Evolutionary conservation across 352 stramenopile genomes (phyloP), one percentile per base, ranked within the genome.

Genomic region (Phytophthora litchii): DNA sequence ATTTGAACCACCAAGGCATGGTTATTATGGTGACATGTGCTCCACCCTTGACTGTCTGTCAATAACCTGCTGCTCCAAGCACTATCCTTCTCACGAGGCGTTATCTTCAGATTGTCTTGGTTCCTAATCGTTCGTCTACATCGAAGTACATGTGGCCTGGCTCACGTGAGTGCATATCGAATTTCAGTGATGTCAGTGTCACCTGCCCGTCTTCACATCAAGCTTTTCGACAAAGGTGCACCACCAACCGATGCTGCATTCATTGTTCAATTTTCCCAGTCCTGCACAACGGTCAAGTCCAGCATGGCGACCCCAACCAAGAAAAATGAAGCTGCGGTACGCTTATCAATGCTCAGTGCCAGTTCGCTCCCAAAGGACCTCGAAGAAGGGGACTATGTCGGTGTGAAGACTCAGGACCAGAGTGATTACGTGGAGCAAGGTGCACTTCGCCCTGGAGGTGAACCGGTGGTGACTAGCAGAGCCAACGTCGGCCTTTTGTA

Each of bases 381-480:
- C 14, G 53, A 70, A 40, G 61, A 67, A 40, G 61, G 61, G 23
- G 55, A 47, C 29, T 71, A 58, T 42, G 37, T 56, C 3, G 55
- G 49, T 3, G 35, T 29, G 4, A 74, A 74, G 41, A 74, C 60
- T 9, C 70, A 66, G 3, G 68, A 80, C 17, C 46, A 68, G 14
- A 63, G 37, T 50, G 59, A 38, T 0, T 58, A 67, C 31, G 53
- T 52, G 4, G 72, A 78, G 12, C 70, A 72, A 16, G 75, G 75
- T 16, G 75, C 75, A 2, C 47, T 84, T 13, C 75, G 72, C 31
- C 50, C 63, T 17, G 75, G 75, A 34, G 73, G 67, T 20, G 65
- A 67, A 3, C 67, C 72, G 12, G 38, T 57, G 20, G 71, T 77
- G 42, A 72, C 53, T 12, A 72, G 53, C 42, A 29, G 49, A 54